These are phyloP conservation scores for Penicillium verhagenii DNA, from an alignment of 495 filamentous ascomycete genomes.

Conservation along the genomic window DNA sequence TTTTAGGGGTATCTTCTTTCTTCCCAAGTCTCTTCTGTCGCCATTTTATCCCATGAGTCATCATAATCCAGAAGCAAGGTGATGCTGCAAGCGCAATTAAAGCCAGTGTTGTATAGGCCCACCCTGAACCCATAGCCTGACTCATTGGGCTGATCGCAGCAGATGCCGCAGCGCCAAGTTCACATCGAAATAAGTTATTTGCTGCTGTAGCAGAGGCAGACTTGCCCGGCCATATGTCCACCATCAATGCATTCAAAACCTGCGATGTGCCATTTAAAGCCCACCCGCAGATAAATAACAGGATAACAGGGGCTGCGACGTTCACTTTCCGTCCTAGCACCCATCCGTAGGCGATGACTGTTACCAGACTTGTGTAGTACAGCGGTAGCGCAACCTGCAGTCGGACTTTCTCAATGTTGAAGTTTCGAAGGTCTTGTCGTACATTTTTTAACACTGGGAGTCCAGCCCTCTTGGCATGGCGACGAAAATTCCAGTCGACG, in stretches of 20 bases:
- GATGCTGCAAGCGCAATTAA: constrained; percentile 30
- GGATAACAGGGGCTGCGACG: constrained; percentile 33
- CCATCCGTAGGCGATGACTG: constrained; percentile 52
- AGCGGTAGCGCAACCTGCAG: constrained; percentile 37
- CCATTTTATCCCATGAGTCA: constrained; percentile 39
- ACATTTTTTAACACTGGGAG: constrained; percentile 35
- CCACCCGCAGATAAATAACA: constrained; percentile 36
- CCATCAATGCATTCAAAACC: constrained; percentile 49
- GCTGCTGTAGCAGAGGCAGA: constrained; percentile 63
- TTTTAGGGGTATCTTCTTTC: constrained; percentile 4
- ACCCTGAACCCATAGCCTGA: constrained; percentile 57
- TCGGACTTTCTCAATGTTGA: constrained; percentile 46
- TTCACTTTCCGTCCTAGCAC: constrained; percentile 33
- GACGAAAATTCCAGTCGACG: constrained; percentile 47
- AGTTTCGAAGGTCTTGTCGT: constrained; percentile 39
- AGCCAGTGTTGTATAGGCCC: constrained; percentile 61
- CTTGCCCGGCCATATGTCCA: constrained; percentile 58
- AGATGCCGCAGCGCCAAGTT: constrained; percentile 60
- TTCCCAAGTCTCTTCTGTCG: constrained; percentile 30
- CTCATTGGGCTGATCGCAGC: constrained; percentile 57
- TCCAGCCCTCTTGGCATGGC: constrained; percentile 33
- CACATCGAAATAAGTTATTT: constrained; percentile 63
- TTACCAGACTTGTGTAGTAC: constrained; percentile 25
- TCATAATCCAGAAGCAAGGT: constrained; percentile 24
- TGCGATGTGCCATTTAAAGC: constrained; percentile 32